Base-by-base conservation (phyloP, 768 basidiomycete species). In the Sarcodon sp. region DNA sequence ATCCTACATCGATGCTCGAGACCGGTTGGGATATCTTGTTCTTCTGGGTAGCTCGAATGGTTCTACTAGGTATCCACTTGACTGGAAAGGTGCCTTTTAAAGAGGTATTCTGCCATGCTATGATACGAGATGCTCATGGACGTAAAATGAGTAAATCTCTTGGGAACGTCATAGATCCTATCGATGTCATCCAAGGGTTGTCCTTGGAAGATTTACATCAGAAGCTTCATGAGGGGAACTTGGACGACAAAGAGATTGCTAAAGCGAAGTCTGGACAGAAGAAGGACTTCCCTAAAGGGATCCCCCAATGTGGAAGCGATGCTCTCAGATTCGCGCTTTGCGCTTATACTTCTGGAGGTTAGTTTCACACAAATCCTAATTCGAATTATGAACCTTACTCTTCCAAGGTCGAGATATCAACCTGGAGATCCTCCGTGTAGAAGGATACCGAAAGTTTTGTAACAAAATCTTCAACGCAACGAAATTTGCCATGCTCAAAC, bases 41-140 rank as follows among this genome's bases (percentile, higher is more conserved):
- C 75, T 98, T 98, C 78, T 99, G 96, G 96, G 94, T 98, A 6
- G 93, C 96, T 12, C 85, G 96, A 38, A 99, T 98, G 94, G 94
- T 87, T 44, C 68, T 99, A 58, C 79, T 98, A 34, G 94, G 96
- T 38, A 67, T 90, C 56, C 75, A 84, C 49, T 78, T 97, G 43
- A 99, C 96, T 0, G 92, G 76, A 27, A 64, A 86, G 58, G 77
- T 99, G 71, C 96, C 96, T 1, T 99, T 98, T 76, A 72, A 78
- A 44, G 93, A 99, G 66, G 93, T 98, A 7, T 80, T 84, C 61
- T 98, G 93, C 66, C 96, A 98, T 59, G 93, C 94, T 16, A 96
- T 99, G 92, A 83, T 99, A 57, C 89, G 96, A 39, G 96, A 99
- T 59, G 94, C 96, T 0, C 93, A 97, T 59, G 96, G 96, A 11